Base-by-base conservation (phyloP, 306 rosid species). In the Astragalus glycyphyllos region DNA sequence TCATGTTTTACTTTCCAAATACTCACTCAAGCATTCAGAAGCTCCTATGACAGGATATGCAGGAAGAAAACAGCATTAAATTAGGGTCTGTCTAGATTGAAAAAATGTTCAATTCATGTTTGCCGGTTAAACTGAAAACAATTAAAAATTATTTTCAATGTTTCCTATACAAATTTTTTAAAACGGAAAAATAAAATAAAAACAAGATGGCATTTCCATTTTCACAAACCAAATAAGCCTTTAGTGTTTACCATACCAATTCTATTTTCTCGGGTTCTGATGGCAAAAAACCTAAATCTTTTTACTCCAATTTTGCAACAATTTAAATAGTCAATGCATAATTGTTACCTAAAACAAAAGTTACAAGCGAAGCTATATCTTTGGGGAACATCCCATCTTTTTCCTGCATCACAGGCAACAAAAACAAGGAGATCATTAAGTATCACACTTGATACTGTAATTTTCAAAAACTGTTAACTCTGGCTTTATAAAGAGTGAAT, bases 281-380 rank as follows among this genome's bases (percentile, higher is more conserved):
- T 6, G 23, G 54, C 26, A 60, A 5, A 73, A 38, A 16, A 61
- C 20, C 41, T 11, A 59, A 17, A 29, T 59, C 40, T 47, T 53
- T 48, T 64, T 51, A 70, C 3, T 11, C 47, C 67, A 76, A 50
- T 5, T 37, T 38, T 8, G 46, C 26, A 66, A 40, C 12, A 51
- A 51, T 69, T 47, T 7, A 15, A 61, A 40, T n/a, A 58, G 48
- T 1, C 48, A 41, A 62, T 26, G 68, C 11, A 17, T 23, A 48
- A 49, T 16, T 51, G 38, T 87, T 87, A 94, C 99, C 99, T 86
- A 94, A 76, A 54, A 94, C 99, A 80, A 91, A 94, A 49, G 96
- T 76, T 72, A 94, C 80, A 77, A 82, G 59, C 4, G 89, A 85
- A 8, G 81, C 16, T 50, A 34, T 16, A 59, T 46, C 77, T 68